Conservation (phyloP, 768 basidiomycete species). For the Cantharellus anzutake region DNA sequence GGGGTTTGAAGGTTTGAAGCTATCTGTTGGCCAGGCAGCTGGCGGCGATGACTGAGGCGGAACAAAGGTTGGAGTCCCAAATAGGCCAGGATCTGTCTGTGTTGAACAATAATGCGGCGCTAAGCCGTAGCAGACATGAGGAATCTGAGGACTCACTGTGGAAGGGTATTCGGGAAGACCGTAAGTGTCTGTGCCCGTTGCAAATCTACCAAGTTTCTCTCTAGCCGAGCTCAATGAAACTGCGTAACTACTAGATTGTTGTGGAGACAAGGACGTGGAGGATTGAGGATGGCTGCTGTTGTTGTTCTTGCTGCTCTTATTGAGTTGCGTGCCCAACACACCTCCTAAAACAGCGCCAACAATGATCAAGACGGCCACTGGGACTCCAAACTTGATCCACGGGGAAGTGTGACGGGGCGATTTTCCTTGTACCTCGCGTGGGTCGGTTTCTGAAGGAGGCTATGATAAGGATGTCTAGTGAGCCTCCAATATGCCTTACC, state of each 20-base stretch:
- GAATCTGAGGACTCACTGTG: slow-evolving; percentile 37
- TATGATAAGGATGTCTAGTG: no score
- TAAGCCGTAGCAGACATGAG: background rate
- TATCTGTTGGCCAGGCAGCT: slow-evolving; percentile 62
- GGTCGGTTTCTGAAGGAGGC: no score
- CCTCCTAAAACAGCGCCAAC: slow-evolving; percentile 38
- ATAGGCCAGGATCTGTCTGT: slow-evolving; percentile 60
- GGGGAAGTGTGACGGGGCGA: slow-evolving; percentile 7
- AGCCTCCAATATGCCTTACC: no score
- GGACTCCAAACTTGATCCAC: slow-evolving; percentile 21
- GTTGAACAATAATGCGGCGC: background rate
- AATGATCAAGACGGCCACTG: slow-evolving; percentile 19
- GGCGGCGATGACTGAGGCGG: slow-evolving; percentile 18
- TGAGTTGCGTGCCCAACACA: slow-evolving; percentile 48
- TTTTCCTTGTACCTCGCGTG: no score
- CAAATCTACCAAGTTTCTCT: slow-evolving; percentile 45
- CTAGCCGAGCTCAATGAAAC: slow-evolving; percentile 37
- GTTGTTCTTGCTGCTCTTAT: slow-evolving; percentile 15
- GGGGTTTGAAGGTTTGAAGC: slow-evolving; percentile 49
- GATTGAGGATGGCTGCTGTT: slow-evolving; percentile 1
- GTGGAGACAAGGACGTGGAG: slow-evolving; percentile 11
- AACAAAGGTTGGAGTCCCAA: slow-evolving; percentile 51
- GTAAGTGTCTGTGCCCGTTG: slow-evolving; percentile 65
- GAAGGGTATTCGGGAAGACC: slow-evolving; percentile 76
- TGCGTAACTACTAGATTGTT: slow-evolving; percentile 15